Base-by-base conservation (phyloP, 768 basidiomycete species). In the Boletus sp. region DNA sequence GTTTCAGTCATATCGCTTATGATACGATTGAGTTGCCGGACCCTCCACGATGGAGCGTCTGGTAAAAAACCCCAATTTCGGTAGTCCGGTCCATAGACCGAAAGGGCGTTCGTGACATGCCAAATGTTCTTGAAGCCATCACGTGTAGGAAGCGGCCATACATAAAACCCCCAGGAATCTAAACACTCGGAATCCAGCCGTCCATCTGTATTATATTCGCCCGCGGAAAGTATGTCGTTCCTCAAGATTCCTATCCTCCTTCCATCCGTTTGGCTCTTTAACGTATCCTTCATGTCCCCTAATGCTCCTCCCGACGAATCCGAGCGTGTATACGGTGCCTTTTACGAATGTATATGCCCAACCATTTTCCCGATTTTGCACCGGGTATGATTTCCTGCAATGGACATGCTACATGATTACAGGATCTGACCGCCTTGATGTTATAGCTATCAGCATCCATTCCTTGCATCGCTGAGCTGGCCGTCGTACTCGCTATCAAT, bases 251-350 rank as follows among this genome's bases (percentile, higher is more conserved):
- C 58, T 15, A 58, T 72, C 15, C 70, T 70, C 40, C 39, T 68
- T 15, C 54, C 65, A 3, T 68, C 68, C n/a, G 20, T 68, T 10
- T 59, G 64, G 64, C 58, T 72, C 40, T 70, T 70, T 57, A 72
- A 72, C 33, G 28, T 54, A 39, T 57, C 69, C 8, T 72, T 65
- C 32, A 66, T 45, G 29, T 52, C 69, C 8, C 69, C 69, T 1
- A 64, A 32, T 37, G 10, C 61, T 2, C 51, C 66, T 40, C 68
- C 69, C 1, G 48, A 62, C 14, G 15, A 47, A 32, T 65, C 67
- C 6, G 70, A 70, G 41, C 60, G 54, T 0, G 40, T 68, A 8
- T 41, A 50, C 2, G 60, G 60, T 10, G 57, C 64, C 3, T 53
- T 72, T 35, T 64, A 70, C 11, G 69, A 70, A 52, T 54, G 30